Conservation (phyloP, 1,284 basidiomycete genomes). For the Grifola frondosa region DNA sequence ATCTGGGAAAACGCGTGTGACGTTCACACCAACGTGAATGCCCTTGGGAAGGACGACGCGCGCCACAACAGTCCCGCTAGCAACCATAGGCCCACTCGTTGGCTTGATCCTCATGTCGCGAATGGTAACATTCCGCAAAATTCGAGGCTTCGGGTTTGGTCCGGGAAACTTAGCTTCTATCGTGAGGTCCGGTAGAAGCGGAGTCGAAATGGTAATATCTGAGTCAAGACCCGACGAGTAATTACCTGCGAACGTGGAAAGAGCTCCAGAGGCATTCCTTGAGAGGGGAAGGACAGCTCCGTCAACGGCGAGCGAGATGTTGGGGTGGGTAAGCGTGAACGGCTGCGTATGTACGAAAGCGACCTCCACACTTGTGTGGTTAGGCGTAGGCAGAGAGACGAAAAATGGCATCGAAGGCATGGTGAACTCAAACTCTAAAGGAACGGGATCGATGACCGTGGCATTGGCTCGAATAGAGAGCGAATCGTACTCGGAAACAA, state of each 20-base stretch:
- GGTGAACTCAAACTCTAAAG: slow-evolving; percentile 43
- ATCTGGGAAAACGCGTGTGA: slow-evolving; percentile 66
- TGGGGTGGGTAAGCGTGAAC: slow-evolving; percentile 63
- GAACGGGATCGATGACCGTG: slow-evolving; percentile 58
- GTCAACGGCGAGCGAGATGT: slow-evolving; percentile 56
- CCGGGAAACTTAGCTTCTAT: slow-evolving; percentile 60
- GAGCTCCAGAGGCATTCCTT: slow-evolving; percentile 40
- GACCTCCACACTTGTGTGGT: slow-evolving; percentile 39
- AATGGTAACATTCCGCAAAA: slow-evolving; percentile 70
- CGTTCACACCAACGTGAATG: slow-evolving; percentile 59
- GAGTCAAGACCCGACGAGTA: slow-evolving; percentile 59
- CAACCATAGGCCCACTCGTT: slow-evolving; percentile 46
- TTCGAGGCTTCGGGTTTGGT: slow-evolving; percentile 55
- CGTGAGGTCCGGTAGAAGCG: slow-evolving; percentile 47
- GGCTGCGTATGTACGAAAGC: slow-evolving; percentile 54
- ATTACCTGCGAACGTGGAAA: slow-evolving; percentile 60
- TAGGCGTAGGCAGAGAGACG: slow-evolving; percentile 46
- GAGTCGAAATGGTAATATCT: slow-evolving; percentile 55
- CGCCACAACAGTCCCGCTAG: slow-evolving; percentile 65
- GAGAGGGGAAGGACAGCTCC: slow-evolving; percentile 62
- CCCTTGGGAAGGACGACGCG: slow-evolving; percentile 65
- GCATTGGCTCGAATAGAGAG: slow-evolving; percentile 53
- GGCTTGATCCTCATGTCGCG: slow-evolving; percentile 70
- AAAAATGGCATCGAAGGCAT: slow-evolving; percentile 60
- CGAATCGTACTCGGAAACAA: slow-evolving; percentile 46